Evolutionary conservation across 1,139 yeast genomes (phyloP), one percentile per base, ranked within the genome.

Genomic region (Hemisphaericaspora lyxosophila): DNA sequence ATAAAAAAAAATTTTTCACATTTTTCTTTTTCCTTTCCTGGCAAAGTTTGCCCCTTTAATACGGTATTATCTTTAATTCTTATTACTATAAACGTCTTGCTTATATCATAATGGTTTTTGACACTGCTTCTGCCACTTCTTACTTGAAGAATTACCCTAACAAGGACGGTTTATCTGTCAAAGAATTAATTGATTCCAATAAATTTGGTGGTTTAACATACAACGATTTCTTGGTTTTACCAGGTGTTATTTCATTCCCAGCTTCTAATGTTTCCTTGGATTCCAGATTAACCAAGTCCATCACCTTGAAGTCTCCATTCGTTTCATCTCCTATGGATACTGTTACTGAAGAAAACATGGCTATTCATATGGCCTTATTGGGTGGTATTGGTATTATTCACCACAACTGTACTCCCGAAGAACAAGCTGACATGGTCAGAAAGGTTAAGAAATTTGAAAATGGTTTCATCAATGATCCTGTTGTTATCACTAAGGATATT

Each of bases 251-350:
- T 57, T 82, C 81, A 57, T 90, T 89, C 72, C 87, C 96, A 47
- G 79, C 97, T 33, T 75, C 84, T 38, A 69, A 54, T 25, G 97
- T 94, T 44, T 68, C 72, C 41, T 75, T 90, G 59, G 96, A 89
- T 55, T 78, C 96, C 49, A 85, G 78, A 64, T 75, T 92, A 65
- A 89, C 98, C 61, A 89, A 85, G 74, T 85, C 84, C 59, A 92
- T 92, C 72, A 70, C 94, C 41, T 76, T 92, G 67, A 89, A 85
- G 72, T 74, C 96, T 36, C 99, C 99, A 46, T 87, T 92, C 54
- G 92, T 92, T 47, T 90, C 97, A 26, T 88, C 97, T 57, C 99
- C 99, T 54, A 92, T 92, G 99, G 98, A 92, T 69, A 92, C 98
- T 38, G 98, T 92, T 48, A 94, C 99, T 43, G 99, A 92, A 73